These are phyloP conservation scores for Backusella circina DNA, from an alignment of 192 early-diverging fungal genomes.

Conservation along the genomic window DNA sequence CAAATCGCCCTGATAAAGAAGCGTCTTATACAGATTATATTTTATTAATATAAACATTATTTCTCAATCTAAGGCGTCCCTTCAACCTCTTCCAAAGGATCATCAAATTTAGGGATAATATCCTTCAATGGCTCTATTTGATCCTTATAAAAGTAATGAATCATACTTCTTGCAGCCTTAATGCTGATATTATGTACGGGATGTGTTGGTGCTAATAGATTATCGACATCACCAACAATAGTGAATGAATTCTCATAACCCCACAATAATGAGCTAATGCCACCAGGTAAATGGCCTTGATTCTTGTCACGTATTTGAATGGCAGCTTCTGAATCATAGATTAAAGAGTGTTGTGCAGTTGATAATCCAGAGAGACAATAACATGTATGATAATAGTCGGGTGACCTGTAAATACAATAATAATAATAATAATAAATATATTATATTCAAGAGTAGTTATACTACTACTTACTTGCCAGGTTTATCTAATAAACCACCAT, in stretches of 20 bases:
- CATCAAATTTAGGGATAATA: constrained; percentile 21
- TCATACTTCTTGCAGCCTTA: constrained; percentile 39
- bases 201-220: constrained; percentile 60
- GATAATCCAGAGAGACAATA: constrained; percentile 89
- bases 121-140: constrained; percentile 7
- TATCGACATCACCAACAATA: constrained; percentile 47
- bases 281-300: constrained; percentile 25
- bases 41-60: too few relatives aligned
- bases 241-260: constrained; percentile 18
- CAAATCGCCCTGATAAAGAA: too few relatives aligned
- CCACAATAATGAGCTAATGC: constrained; percentile 43
- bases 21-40: too few relatives aligned
- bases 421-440: too few relatives aligned
- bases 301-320: constrained; percentile 18
- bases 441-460: too few relatives aligned
- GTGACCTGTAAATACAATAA: constrained; percentile 44
- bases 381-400: constrained; percentile 95
- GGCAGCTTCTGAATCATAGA: constrained; percentile 29
- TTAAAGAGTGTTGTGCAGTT: constrained; percentile 71
- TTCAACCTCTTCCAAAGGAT: constrained; percentile 2
- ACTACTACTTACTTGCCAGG: constrained; percentile 66
- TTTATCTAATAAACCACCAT: constrained; percentile 90
- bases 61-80: neutral
- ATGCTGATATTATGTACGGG: constrained; percentile 69
- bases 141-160: constrained; percentile 47